These are phyloP conservation scores for Dactylellina parvicollis DNA, from an alignment of 2,329 filamentous ascomycete species.

Conservation along the genomic window DNA sequence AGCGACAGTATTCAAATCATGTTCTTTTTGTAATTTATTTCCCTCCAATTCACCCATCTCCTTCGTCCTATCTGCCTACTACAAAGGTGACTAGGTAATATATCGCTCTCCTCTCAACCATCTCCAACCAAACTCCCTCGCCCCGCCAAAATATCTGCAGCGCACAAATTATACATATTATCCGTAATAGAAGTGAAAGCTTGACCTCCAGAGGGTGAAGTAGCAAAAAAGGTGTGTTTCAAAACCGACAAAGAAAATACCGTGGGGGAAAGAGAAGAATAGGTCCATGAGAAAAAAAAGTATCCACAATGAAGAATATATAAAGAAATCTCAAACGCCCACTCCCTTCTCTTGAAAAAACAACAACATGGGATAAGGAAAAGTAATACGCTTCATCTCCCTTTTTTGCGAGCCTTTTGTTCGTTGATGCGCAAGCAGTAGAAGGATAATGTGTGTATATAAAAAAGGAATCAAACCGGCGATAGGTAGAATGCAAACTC, in stretches of 20 bases:
- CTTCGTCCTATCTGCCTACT: too few species aligned
- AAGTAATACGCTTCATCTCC: neutral
- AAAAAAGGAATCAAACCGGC: constrained; percentile 6
- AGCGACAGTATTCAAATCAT: too few species aligned
- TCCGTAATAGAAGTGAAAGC: constrained; percentile 4
- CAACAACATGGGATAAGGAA: constrained; percentile 19
- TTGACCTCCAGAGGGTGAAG: too few species aligned
- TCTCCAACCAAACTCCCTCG: neutral
- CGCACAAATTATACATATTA: constrained; percentile 19
- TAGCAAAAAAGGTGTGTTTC: too few species aligned
- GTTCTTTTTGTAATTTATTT: too few species aligned
- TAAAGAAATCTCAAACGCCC: constrained; percentile 46
- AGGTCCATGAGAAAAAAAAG: constrained; percentile 32
- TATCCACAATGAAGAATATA: constrained; percentile 46
- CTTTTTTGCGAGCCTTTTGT: constrained; percentile 1
- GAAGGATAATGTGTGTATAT: neutral
- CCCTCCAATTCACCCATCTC: too few species aligned
- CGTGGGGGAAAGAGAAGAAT: constrained; percentile 14
- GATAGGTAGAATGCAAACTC: constrained; percentile 30
- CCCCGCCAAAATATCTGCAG: neutral
- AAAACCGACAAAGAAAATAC: constrained; percentile 14
- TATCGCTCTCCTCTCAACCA: neutral
- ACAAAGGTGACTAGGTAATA: too few species aligned
- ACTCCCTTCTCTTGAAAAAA: constrained; percentile 19
- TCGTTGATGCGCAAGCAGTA: constrained; percentile 8